phyloP scores from a whole-genome alignment of 2,329 filamentous ascomycete genomes.

The Fusarium sp. region DNA sequence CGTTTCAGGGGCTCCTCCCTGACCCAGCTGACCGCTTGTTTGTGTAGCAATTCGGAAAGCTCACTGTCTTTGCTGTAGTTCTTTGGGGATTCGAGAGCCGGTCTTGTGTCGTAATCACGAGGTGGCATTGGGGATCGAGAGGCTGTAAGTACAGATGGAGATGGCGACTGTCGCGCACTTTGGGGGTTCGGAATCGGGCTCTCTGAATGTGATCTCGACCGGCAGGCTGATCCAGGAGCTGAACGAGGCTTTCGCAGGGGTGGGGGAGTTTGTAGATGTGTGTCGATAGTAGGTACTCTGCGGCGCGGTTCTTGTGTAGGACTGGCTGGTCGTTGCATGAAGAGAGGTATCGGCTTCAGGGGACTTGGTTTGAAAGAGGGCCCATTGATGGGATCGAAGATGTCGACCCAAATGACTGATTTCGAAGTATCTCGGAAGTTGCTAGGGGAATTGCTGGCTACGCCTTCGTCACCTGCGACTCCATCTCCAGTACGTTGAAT shows the following conservation, averaged over 20 bases:
- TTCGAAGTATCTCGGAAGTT: conserved; percentile 43
- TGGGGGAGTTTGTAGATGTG: conserved; percentile 24
- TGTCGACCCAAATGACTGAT: conserved; percentile 61
- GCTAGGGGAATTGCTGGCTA: not conserved
- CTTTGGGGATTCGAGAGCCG: not conserved
- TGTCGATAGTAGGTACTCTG: conserved; percentile 16
- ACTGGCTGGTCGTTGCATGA: conserved; percentile 53
- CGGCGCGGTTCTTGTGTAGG: conserved; percentile 19
- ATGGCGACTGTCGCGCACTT: not conserved
- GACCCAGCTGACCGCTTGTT: conserved; percentile 42
- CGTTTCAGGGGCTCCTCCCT: conserved; percentile 54
- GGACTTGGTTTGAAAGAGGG: conserved; percentile 60
- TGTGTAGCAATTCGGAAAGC: conserved; percentile 20
- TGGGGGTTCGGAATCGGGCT: not conserved
- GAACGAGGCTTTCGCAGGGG: conserved; percentile 15
- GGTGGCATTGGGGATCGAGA: conserved; percentile 2
- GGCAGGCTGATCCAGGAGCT: conserved; percentile 6
- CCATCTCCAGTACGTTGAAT: conserved; percentile 8
- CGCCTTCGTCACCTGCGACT: conserved; percentile 9
- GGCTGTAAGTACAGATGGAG: not conserved
- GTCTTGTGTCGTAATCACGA: not conserved
- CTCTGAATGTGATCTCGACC: not conserved
- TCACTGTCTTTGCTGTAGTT: conserved; percentile 5
- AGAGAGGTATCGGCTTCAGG: conserved; percentile 63
- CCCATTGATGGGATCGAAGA: conserved; percentile 60